Base-by-base conservation (phyloP, 2,329 filamentous ascomycete genomes). In the Nigrospora sphaerica region DNA sequence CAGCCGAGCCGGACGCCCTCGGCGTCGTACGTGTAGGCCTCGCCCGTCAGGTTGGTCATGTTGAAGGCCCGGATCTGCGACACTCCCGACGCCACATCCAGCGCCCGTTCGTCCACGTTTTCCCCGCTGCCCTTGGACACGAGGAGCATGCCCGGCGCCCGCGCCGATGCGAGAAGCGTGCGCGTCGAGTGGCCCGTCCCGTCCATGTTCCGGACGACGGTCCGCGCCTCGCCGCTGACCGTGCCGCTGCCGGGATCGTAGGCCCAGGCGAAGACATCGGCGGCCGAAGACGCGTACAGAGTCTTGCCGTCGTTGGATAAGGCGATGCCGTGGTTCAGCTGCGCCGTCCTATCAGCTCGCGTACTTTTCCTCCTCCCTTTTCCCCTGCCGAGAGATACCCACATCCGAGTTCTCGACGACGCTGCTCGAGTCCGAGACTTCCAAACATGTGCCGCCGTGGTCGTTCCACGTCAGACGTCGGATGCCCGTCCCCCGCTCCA, bases 51-150 rank as follows among this genome's bases (percentile, higher is more conserved):
- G 32, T 47, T 62, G 48, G 42, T 59, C 50, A 70, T 50, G 58
- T 75, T 66, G 55, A 74, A 77, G 38, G 78, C 79, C 49, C 81
- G 83, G 57, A 90, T 76, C 48, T 52, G 50, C 32, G 50, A 52
- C 49, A 78, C 74, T 3, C 84, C 85, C 0, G 74, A 75, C 3
- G 60, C 59, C 31, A 75, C 59, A 47, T 78, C 62, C 13, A 66
- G 62, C 1, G 85, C 75, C 6, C 66, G 58, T 32, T 39, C 56
- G 59, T 89, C 85, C 31, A 84, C 66, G 58, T 88, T 87, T 32
- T 68, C 67, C 31, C 70, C 68, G 57, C 78, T 84, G 39, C 85
- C 85, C 49, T 82, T 75, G 33, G 78, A 85, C 34, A 89, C 75
- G 39, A 89, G 63, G 3, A 90, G 68, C 51, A 77, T 68, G n/a